Percentiles rank a stretch among this genome's conserved stretches.
Evolutionary conservation across 331 rosid genomes (phyloP).

Genomic region (Phaseolus coccineus): DNA sequence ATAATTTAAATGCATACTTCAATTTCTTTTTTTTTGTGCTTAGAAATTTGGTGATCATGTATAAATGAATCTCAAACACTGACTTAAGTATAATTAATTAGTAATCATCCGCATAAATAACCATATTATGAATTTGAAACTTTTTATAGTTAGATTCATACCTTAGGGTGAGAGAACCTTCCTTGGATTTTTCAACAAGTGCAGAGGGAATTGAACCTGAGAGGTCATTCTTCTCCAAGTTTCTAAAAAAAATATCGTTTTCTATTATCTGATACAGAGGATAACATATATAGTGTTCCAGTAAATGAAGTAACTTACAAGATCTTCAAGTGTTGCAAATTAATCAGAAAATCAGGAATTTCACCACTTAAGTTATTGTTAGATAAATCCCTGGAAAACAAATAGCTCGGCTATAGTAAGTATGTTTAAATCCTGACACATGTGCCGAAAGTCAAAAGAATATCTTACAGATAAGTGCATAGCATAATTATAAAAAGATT

Average conservation of each 20-base stretch:
- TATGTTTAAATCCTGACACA: neutral
- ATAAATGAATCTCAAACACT: no score
- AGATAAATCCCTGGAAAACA: conserved; percentile 17
- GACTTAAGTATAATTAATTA: neutral
- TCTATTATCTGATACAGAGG: neutral
- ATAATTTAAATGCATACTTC: neutral
- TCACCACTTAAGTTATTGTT: neutral
- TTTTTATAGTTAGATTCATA: neutral
- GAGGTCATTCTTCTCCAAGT: conserved; percentile 9
- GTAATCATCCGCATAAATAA: neutral
- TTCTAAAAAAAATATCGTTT: neutral
- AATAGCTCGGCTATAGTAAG: neutral
- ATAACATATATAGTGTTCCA: no score
- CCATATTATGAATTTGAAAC: neutral
- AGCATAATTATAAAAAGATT: no score
- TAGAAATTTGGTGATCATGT: no score
- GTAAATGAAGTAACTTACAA: neutral
- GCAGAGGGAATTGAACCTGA: neutral
- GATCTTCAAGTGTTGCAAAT: neutral
- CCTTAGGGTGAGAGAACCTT: neutral
- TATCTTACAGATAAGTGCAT: no score
- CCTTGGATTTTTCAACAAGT: neutral
- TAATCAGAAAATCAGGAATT: neutral
- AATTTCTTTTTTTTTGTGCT: neutral
- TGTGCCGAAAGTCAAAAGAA: no score